Evolutionary conservation across 2,329 filamentous ascomycete genomes (phyloP).

Genomic region (Fusarium beomiforme): DNA sequence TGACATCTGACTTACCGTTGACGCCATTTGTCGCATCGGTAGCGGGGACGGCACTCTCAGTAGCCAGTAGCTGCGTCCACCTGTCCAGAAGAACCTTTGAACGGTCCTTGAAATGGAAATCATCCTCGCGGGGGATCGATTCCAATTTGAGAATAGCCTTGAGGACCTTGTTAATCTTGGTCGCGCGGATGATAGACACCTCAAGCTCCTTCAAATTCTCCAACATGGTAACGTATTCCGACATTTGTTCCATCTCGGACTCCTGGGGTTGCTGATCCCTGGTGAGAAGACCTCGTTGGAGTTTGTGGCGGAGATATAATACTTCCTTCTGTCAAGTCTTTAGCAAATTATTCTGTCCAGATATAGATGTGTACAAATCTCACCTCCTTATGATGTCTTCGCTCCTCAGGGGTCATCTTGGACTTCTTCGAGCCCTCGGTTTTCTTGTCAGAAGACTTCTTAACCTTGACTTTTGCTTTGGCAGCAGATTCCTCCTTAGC

Average conservation of each 20-base stretch:
- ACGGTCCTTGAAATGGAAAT: slow-evolving; percentile 88
- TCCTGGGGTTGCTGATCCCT: slow-evolving; percentile 87
- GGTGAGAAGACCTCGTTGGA: slow-evolving; percentile 92
- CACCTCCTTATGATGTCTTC: slow-evolving; percentile 68
- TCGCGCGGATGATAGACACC: slow-evolving; percentile 85
- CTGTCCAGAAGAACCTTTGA: slow-evolving; percentile 82
- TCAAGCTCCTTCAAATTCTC: slow-evolving; percentile 85
- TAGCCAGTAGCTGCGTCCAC: slow-evolving; percentile 86
- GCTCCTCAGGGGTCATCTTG: slow-evolving; percentile 67
- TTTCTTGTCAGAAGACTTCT: slow-evolving; percentile 69
- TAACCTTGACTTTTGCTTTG: slow-evolving; percentile 65
- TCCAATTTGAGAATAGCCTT: slow-evolving; percentile 92
- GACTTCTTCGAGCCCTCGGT: slow-evolving; percentile 64
- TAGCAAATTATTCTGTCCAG: slow-evolving; percentile 40
- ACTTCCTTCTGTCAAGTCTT: slow-evolving; percentile 71
- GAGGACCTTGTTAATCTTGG: slow-evolving; percentile 99
- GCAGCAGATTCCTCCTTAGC: slow-evolving; percentile 62
- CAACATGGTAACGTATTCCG: slow-evolving; percentile 80
- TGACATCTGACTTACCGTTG: slow-evolving; percentile 55
- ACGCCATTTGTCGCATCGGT: slow-evolving; percentile 57
- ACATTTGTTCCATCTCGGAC: slow-evolving; percentile 83
- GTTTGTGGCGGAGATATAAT: slow-evolving; percentile 91
- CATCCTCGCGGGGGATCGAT: slow-evolving; percentile 86
- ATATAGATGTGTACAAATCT: slow-evolving; percentile 28
- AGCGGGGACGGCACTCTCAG: slow-evolving; percentile 58